phyloP scores from a whole-genome alignment of 179 eudicot genomes.

The Pouteria campechiana region DNA sequence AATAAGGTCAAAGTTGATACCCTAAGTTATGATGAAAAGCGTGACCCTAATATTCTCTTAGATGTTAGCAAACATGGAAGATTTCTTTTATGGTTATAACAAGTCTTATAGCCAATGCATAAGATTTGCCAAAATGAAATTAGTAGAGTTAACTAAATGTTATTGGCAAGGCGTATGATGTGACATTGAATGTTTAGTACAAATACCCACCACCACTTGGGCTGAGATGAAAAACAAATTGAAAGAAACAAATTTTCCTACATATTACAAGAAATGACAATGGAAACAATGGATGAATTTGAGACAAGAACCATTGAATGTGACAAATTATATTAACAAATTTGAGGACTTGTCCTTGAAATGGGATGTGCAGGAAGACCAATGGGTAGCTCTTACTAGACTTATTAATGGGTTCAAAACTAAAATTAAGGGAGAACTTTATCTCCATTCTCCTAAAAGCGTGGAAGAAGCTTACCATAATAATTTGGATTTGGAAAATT shows the following conservation, averaged over 20 bases:
- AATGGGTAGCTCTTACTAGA: not conserved
- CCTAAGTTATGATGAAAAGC: not conserved
- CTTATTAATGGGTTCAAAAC: not conserved
- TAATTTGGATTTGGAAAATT: not conserved
- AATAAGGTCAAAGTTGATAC: conserved; percentile 1
- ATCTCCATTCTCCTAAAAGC: not conserved
- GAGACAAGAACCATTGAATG: too few relatives aligned
- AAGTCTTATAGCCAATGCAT: not conserved
- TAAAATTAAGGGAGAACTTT: not conserved
- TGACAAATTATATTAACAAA: too few relatives aligned
- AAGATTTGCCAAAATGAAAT: conserved; percentile 3
- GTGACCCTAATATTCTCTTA: not conserved
- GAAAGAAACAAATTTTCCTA: not conserved
- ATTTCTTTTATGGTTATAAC: not conserved
- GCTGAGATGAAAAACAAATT: not conserved
- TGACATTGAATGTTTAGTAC: not conserved
- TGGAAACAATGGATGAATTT: not conserved
- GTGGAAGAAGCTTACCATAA: not conserved
- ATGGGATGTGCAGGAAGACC: not conserved
- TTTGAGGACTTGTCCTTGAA: not conserved
- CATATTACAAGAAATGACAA: not conserved
- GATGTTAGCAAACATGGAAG: not conserved
- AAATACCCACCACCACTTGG: not conserved
- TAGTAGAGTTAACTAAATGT: not conserved
- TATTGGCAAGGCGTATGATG: not conserved